Percentiles rank a stretch among this genome's conserved stretches.
These are phyloP conservation scores for Corinectria fuckeliana DNA, from an alignment of 2,329 filamentous ascomycete species.

Conservation along the genomic window DNA sequence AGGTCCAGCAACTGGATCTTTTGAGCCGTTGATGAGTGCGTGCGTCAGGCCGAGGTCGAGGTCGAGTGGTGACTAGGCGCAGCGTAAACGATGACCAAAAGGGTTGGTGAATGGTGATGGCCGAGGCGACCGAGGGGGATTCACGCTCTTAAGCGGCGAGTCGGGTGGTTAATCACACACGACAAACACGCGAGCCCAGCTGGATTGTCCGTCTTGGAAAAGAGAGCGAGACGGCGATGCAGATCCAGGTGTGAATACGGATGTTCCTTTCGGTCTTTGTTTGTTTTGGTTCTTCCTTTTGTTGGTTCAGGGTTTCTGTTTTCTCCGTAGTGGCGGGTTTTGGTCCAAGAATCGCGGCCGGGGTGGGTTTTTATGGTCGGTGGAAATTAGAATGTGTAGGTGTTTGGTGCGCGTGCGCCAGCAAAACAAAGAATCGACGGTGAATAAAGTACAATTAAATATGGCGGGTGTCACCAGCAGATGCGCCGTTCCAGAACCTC, in stretches of 20 bases:
- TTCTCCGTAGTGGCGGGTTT: conserved; percentile 20
- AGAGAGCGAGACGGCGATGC: conserved; percentile 25
- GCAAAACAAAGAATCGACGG: conserved; percentile 40
- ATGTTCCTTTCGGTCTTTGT: conserved; percentile 19
- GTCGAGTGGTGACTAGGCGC: conserved; percentile 26
- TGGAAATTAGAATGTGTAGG: conserved; percentile 35
- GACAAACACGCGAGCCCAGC: conserved; percentile 36
- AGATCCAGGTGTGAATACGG: conserved; percentile 32
- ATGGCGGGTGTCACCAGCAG: conserved; percentile 37
- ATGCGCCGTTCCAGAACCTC: conserved; percentile 40
- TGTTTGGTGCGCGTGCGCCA: conserved; percentile 21
- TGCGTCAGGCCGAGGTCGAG: conserved; percentile 18
- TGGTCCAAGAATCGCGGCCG: conserved; percentile 32
- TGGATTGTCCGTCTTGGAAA: conserved; percentile 32
- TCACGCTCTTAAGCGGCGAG: conserved; percentile 34
- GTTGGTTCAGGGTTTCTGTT: conserved; percentile 31
- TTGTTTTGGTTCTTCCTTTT: conserved; percentile 37
- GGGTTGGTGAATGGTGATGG: conserved; percentile 17
- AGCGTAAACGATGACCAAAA: conserved; percentile 4
- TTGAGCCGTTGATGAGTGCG: conserved; percentile 4
- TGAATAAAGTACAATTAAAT: conserved; percentile 39
- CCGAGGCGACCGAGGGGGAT: conserved; percentile 14
- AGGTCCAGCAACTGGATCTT: conserved; percentile 14
- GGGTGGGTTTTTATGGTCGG: conserved; percentile 29
- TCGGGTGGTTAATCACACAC: conserved; percentile 33